Percentiles rank a stretch among this genome's conserved stretches.
These are phyloP conservation scores for Yarrowia sp. DNA, from an alignment of 805 yeast genomes.

Conservation along the genomic window DNA sequence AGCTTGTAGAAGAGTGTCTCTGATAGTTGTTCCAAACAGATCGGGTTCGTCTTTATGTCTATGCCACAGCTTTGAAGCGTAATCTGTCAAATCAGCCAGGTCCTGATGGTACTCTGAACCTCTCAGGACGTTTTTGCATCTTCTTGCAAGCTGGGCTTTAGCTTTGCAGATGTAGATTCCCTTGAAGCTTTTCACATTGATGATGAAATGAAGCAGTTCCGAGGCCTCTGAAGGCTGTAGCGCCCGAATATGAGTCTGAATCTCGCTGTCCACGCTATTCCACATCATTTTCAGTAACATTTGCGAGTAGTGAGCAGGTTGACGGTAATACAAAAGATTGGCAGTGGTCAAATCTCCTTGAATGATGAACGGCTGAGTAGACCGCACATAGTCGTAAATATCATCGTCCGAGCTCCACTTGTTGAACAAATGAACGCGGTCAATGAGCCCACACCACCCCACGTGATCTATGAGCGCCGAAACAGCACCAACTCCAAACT, in stretches of 20 bases:
- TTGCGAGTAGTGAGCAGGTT: constrained; percentile 31
- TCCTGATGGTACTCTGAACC: constrained; percentile 33
- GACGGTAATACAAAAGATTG: constrained; percentile 15
- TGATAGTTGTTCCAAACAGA: constrained; percentile 5
- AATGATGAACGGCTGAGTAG: constrained; percentile 26
- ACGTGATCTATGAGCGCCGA: constrained; percentile 25
- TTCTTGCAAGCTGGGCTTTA: constrained; percentile 16
- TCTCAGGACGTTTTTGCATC: constrained; percentile 26
- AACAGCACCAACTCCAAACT: constrained; percentile 33
- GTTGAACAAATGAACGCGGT: constrained; percentile 31
- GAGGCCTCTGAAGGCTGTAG: constrained; percentile 21
- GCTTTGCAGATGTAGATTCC: constrained; percentile 35
- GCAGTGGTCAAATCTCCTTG: constrained; percentile 24
- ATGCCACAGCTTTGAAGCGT: constrained; percentile 29
- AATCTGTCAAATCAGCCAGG: constrained; percentile 13
- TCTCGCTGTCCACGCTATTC: constrained; percentile 27
- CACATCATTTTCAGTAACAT: constrained; percentile 34
- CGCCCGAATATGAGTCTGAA: constrained; percentile 32
- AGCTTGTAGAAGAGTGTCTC: constrained; percentile 1
- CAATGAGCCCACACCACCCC: constrained; percentile 29
- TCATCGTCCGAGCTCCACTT: constrained; percentile 35
- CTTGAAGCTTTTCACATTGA: constrained; percentile 27
- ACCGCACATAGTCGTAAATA: constrained; percentile 25
- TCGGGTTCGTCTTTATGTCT: constrained; percentile 16
- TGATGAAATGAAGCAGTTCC: constrained; percentile 31